Conservation (phyloP, 805 yeast species). For the Hanseniaspora jakobsenii region DNA sequence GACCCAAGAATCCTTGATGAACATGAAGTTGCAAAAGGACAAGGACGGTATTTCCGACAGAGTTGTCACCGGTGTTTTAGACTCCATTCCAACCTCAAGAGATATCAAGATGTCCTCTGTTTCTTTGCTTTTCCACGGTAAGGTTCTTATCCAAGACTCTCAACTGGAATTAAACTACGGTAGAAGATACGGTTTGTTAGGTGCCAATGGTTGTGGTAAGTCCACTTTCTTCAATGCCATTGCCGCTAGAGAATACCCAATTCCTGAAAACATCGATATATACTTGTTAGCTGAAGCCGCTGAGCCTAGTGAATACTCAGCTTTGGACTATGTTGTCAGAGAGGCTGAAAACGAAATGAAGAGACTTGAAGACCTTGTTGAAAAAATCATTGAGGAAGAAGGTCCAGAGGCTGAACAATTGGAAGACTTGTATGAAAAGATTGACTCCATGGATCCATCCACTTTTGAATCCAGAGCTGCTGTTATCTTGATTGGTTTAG, state of each 20-base stretch:
- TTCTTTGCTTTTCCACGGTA: conserved; percentile 92
- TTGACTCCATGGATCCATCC: conserved; percentile 88
- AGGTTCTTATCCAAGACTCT: conserved; percentile 87
- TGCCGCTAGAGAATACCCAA: conserved; percentile 92
- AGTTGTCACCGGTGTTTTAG: conserved; percentile 94
- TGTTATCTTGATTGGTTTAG: conserved; percentile 88
- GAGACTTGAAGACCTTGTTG: conserved; percentile 81
- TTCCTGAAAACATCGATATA: conserved; percentile 83
- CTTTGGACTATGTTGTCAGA: conserved; percentile 89
- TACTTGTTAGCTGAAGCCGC: conserved; percentile 96
- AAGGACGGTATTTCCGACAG: conserved; percentile 90
- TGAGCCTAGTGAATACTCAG: conserved; percentile 80
- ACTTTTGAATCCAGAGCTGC: conserved; percentile 97
- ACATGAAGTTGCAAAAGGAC: conserved; percentile 86
- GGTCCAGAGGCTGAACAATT: conserved; percentile 86
- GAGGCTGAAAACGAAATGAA: conserved; percentile 92
- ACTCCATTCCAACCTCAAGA: conserved; percentile 77
- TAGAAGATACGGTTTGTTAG: conserved; percentile 92
- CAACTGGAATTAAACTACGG: conserved; percentile 88
- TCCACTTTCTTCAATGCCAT: conserved; percentile 86
- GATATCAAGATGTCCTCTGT: conserved; percentile 87
- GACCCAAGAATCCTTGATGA: conserved; percentile 63
- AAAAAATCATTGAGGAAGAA: conserved; percentile 73
- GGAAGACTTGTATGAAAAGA: conserved; percentile 86
- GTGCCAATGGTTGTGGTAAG: conserved; percentile 98